A percentile compares a stretch with the other conserved stretches of the same genome.
phyloP scores from a whole-genome alignment of 2,329 filamentous ascomycete genomes.

The Chalaropsis ovoidea region DNA sequence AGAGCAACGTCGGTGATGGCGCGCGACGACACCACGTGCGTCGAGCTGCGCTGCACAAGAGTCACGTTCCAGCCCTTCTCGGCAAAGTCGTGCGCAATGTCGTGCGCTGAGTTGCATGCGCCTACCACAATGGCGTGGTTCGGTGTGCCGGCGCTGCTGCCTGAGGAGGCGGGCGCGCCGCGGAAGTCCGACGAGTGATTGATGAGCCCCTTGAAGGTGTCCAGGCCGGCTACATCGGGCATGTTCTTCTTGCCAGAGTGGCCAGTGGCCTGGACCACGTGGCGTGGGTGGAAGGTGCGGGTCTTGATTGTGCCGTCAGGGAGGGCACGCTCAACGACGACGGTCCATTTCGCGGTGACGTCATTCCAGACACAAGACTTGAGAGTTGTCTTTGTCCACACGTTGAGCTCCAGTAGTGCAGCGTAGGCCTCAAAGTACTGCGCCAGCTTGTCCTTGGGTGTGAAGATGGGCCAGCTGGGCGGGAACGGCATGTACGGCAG shows the following conservation, averaged over 20 bases:
- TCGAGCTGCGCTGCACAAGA: slow-evolving; percentile 58
- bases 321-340: slow-evolving; percentile 43
- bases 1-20: slow-evolving; percentile 45
- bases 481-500: slow-evolving; percentile 58
- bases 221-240: slow-evolving; percentile 47
- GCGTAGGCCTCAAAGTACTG: slow-evolving; percentile 60
- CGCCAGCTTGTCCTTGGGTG: slow-evolving; percentile 60
- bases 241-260: slow-evolving; percentile 57
- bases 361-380: slow-evolving; percentile 43
- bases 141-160: slow-evolving; percentile 30
- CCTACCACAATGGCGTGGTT: slow-evolving; percentile 58
- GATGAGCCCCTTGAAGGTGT: slow-evolving; percentile 49
- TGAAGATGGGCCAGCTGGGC: slow-evolving; percentile 56
- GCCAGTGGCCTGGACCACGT: slow-evolving; percentile 58
- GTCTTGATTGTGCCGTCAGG: slow-evolving; percentile 41
- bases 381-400: slow-evolving; percentile 50
- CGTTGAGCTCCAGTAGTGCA: slow-evolving; percentile 54
- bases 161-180: slow-evolving; percentile 38
- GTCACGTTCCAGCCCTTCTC: slow-evolving; percentile 59
- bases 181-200: slow-evolving; percentile 54
- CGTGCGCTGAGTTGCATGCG: slow-evolving; percentile 58
- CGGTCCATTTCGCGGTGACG: slow-evolving; percentile 42
- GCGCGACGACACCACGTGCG: slow-evolving; percentile 51
- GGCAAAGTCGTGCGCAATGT: slow-evolving; percentile 58
- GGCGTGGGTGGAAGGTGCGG: slow-evolving; percentile 49